Evolutionary conservation across 1,284 basidiomycete species (phyloP).

Genomic region (Xerocomus amazonicus): DNA sequence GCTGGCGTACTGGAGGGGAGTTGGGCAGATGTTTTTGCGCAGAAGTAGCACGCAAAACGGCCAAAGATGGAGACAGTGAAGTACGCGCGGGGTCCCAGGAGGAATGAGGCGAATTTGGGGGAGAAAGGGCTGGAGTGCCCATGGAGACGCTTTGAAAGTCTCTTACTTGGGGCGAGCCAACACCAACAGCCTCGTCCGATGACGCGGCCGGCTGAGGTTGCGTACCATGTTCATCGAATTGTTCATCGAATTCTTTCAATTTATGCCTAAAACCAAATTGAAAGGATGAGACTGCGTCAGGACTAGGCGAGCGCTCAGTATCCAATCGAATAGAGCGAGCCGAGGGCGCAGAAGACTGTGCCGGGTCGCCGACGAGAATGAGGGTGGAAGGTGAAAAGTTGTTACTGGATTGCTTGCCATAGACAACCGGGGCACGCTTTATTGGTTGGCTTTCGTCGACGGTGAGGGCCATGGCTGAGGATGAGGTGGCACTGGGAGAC

Average conservation of each 20-base stretch:
- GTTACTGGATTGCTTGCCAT: slow-evolving; percentile 21
- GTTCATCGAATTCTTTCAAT: slow-evolving; percentile 25
- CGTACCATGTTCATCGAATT: slow-evolving; percentile 18
- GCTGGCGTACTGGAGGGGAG: slow-evolving; percentile 13
- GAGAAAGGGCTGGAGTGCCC: slow-evolving; percentile 17
- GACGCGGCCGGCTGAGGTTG: slow-evolving; percentile 4
- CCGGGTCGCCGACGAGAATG: neutral
- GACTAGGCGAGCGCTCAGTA: slow-evolving; percentile 6
- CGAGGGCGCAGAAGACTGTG: neutral
- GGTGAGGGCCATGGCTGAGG: slow-evolving; percentile 13
- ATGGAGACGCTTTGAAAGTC: slow-evolving; percentile 19
- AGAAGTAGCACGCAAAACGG: slow-evolving; percentile 4
- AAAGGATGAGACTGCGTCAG: slow-evolving; percentile 6
- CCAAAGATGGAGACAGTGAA: slow-evolving; percentile 13
- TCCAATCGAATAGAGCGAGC: slow-evolving; percentile 13
- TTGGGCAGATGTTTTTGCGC: slow-evolving; percentile 4
- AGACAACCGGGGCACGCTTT: slow-evolving; percentile 29
- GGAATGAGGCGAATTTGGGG: slow-evolving; percentile 2
- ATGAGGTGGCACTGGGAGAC: slow-evolving; percentile 5
- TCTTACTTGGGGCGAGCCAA: slow-evolving; percentile 11
- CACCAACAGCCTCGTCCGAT: neutral
- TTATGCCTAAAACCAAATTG: slow-evolving; percentile 28
- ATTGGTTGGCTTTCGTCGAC: slow-evolving; percentile 7
- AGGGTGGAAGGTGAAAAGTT: neutral
- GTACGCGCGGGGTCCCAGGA: slow-evolving; percentile 8